phyloP scores from a whole-genome alignment of 768 basidiomycete species.

The Holtermanniella nyarrowii region DNA sequence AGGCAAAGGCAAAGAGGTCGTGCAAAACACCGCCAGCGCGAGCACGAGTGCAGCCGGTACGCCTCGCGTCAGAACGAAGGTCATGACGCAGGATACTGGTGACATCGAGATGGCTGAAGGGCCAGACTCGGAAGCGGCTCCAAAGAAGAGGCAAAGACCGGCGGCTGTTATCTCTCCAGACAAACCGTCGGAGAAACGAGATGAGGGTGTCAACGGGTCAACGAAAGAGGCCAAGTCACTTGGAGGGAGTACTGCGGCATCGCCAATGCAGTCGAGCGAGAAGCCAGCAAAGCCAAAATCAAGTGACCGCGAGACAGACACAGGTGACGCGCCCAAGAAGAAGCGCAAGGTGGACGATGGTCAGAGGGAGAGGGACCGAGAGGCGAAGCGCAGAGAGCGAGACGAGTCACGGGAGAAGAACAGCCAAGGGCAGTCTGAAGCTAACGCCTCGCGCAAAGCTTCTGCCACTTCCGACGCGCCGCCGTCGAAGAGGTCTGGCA shows the following conservation, averaged over 20 bases:
- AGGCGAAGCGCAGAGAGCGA: neutral
- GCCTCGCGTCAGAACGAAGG: neutral
- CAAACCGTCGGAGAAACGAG: neutral
- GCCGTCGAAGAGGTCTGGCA: constrained; percentile 1
- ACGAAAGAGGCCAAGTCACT: neutral
- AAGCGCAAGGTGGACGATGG: neutral
- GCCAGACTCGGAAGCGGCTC: neutral
- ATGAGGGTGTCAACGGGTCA: neutral
- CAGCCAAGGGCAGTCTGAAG: neutral
- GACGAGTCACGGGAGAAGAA: neutral
- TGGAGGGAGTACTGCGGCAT: neutral
- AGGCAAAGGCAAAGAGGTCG: constrained; percentile 4
- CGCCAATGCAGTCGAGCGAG: neutral
- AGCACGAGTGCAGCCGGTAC: neutral
- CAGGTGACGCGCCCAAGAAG: constrained; percentile 4
- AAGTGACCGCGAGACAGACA: constrained; percentile 5
- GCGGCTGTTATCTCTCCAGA: neutral
- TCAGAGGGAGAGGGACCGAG: constrained; percentile 1
- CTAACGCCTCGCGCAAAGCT: neutral
- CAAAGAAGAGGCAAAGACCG: neutral
- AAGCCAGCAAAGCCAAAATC: neutral
- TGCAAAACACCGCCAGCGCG: neutral
- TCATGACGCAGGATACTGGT: neutral
- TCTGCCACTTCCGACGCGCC: neutral
- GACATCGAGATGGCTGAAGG: neutral